A percentile compares a stretch with the other conserved stretches of the same genome.
These are phyloP conservation scores for Boletus speciosus DNA, from an alignment of 768 basidiomycete species.

Conservation along the genomic window DNA sequence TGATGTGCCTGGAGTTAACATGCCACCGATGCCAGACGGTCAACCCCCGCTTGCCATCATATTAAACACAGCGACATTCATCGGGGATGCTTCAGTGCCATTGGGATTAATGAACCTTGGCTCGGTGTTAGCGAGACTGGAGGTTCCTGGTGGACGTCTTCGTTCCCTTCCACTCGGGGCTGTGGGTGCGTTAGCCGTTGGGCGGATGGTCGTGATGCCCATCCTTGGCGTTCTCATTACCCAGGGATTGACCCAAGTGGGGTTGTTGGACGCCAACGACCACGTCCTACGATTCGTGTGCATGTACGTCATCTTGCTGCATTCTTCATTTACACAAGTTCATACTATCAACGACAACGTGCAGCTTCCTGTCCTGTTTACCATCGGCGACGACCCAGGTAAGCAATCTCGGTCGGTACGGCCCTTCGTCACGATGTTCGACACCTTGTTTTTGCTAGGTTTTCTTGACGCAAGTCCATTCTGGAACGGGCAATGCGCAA, in stretches of 20 bases:
- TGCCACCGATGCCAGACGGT: constrained; percentile 58
- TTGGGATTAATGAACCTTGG: constrained; percentile 61
- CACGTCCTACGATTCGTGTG: constrained; percentile 63
- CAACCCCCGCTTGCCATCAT: constrained; percentile 63
- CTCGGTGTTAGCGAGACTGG: constrained; percentile 56
- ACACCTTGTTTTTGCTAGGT: constrained; percentile 37
- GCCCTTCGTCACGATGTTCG: not conserved
- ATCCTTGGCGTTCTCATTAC: constrained; percentile 59
- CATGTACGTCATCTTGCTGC: constrained; percentile 46
- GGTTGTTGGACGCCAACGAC: constrained; percentile 48
- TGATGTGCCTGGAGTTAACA: constrained; percentile 39
- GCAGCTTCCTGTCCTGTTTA: constrained; percentile 56
- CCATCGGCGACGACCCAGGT: constrained; percentile 63
- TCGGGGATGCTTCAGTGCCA: constrained; percentile 63
- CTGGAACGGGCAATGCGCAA: constrained; percentile 60
- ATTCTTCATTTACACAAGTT: not conserved
- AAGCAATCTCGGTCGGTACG: not conserved
- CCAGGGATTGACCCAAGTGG: constrained; percentile 43
- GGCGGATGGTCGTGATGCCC: constrained; percentile 55
- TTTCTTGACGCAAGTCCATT: constrained; percentile 62
- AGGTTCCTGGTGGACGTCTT: constrained; percentile 48
- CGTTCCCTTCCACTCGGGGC: constrained; percentile 46
- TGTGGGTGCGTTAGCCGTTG: constrained; percentile 49
- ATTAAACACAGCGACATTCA: constrained; percentile 52
- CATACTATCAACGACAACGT: not conserved